Conservation (phyloP, 192 early-diverging fungal genomes). For the Backusella sp. region DNA sequence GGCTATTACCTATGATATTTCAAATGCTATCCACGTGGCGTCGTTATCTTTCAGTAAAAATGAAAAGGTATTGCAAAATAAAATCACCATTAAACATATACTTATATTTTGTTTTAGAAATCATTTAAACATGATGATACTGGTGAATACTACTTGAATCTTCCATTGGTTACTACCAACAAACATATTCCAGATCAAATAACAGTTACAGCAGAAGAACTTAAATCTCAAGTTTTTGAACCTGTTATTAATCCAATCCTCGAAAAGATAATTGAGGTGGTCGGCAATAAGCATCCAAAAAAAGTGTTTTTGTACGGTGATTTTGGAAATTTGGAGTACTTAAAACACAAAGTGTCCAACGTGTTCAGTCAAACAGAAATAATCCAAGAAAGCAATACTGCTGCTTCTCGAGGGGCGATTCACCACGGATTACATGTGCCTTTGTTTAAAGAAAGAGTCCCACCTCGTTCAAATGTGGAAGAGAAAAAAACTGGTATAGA, state of each 20-base stretch:
- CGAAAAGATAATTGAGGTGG: neutral
- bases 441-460: neutral
- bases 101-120: slow-evolving; percentile 45
- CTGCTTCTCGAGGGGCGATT: neutral
- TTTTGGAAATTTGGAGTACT: neutral
- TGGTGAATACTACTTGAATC: slow-evolving; percentile 42
- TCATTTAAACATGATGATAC: slow-evolving; percentile 43
- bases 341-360: neutral
- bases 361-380: neutral
- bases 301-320: neutral
- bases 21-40: neutral
- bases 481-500: neutral
- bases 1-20: neutral
- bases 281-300: neutral
- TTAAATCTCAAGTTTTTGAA: slow-evolving; percentile 54
- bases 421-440: neutral
- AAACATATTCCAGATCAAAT: neutral
- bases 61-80: slow-evolving; percentile 37
- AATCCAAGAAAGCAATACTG: neutral
- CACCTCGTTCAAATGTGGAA: neutral
- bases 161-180: neutral
- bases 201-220: slow-evolving; percentile 32
- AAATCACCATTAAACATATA: slow-evolving; percentile 45
- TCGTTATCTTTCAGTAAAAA: slow-evolving; percentile 43
- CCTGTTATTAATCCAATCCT: slow-evolving; percentile 36